phyloP scores from a whole-genome alignment of 208 protist genomes.

The Acanthamoeba sp. region DNA sequence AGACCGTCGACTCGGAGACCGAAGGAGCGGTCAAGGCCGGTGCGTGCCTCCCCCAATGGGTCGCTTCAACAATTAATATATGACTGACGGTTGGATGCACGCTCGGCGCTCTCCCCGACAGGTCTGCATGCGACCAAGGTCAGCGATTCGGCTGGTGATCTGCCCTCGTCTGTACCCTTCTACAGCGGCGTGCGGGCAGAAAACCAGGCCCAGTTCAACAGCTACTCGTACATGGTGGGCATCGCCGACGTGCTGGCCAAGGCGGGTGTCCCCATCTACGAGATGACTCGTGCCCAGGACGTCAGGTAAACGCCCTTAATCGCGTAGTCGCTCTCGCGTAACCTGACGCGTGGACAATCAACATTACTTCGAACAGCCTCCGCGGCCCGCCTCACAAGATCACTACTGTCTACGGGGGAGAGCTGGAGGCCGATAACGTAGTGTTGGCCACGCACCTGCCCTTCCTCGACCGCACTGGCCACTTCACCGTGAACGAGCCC shows the following conservation, averaged over 20 bases:
- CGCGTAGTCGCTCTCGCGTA: no score
- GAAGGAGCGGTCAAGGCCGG: neutral
- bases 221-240: conserved; percentile 53
- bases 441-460: conserved; percentile 55
- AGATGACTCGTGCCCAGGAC: conserved; percentile 12
- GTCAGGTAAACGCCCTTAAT: neutral
- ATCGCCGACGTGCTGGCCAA: conserved; percentile 23
- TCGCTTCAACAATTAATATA: no score
- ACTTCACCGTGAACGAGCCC: conserved; percentile 59
- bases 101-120: neutral
- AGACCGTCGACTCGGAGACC: neutral
- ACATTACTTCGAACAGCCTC: no score
- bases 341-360: no score
- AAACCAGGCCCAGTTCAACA: conserved; percentile 66
- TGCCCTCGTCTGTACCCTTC: neutral
- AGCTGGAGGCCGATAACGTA: conserved; percentile 36
- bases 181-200: conserved; percentile 1
- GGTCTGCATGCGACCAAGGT: neutral
- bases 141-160: neutral
- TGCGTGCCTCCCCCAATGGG: no score
- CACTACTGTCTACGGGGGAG: neutral
- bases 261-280: conserved; percentile 22
- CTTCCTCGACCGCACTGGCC: conserved; percentile 48
- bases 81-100: no score
- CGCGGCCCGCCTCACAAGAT: conserved; percentile 8